A percentile compares a stretch with the other conserved stretches of the same genome.
phyloP scores from a whole-genome alignment of 352 stramenopile genomes.

The Phytophthora lateralis region DNA sequence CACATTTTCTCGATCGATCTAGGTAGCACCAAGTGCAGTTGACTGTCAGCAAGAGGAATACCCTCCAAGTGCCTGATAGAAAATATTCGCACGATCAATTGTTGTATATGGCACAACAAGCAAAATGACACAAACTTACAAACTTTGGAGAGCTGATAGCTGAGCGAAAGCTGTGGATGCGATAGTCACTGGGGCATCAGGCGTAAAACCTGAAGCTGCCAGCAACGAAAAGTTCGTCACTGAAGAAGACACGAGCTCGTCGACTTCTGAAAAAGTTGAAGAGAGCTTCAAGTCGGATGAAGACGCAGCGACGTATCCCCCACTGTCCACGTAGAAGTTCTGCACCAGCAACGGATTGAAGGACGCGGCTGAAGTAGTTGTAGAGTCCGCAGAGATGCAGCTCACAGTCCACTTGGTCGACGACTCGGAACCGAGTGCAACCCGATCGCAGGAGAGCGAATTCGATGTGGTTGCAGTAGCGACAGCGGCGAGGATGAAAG shows the following conservation, averaged over 20 bases:
- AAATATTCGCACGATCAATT: slow-evolving; percentile 3
- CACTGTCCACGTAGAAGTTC: slow-evolving; percentile 37
- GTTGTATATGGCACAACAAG: slow-evolving; percentile 1
- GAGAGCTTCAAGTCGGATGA: slow-evolving; percentile 40
- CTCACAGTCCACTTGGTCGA: slow-evolving; percentile 37
- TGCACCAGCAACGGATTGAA: slow-evolving; percentile 43
- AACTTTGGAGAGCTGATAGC: slow-evolving; percentile 41
- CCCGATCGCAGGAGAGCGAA: slow-evolving; percentile 29
- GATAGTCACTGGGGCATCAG: slow-evolving; percentile 42
- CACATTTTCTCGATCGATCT: slow-evolving; percentile 53
- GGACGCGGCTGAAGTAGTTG: slow-evolving; percentile 14
- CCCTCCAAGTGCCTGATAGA: slow-evolving; percentile 45
- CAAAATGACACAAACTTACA: slow-evolving; percentile 40
- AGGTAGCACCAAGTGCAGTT: slow-evolving; percentile 52
- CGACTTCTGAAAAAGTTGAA: slow-evolving; percentile 41
- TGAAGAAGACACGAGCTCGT: slow-evolving; percentile 40
- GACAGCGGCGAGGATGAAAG: slow-evolving; percentile 6
- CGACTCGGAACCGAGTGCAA: slow-evolving; percentile 34
- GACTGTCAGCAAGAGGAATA: slow-evolving; percentile 37
- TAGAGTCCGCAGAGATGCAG: slow-evolving; percentile 20
- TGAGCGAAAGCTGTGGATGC: slow-evolving; percentile 43
- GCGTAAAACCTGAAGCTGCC: slow-evolving; percentile 40
- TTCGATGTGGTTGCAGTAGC: slow-evolving; percentile 13
- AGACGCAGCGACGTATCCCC: slow-evolving; percentile 19
- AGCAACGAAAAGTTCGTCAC: slow-evolving; percentile 49